phyloP scores from a whole-genome alignment of 371 early-diverging fungal species.

The Actinomortierella wolfii region DNA sequence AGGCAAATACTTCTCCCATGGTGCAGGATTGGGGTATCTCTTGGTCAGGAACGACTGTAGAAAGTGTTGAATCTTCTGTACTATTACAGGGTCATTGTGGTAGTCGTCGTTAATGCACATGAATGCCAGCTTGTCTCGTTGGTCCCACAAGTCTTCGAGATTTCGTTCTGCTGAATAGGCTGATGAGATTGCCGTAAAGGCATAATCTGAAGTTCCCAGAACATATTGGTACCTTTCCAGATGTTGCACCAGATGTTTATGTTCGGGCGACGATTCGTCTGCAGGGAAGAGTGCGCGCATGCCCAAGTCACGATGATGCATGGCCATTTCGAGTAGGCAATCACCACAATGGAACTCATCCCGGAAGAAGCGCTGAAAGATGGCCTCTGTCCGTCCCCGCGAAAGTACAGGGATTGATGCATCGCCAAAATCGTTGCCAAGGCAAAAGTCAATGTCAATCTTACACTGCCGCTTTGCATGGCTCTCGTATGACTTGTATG shows the following conservation, averaged over 20 bases:
- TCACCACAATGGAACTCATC: conserved; percentile 39
- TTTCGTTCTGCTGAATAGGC: conserved; percentile 4
- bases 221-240: conserved; percentile 27
- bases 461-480: conserved; percentile 8
- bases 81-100: conserved; percentile 4
- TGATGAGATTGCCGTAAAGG: conserved; percentile 19
- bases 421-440: conserved; percentile 17
- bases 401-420: not conserved
- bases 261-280: conserved; percentile 19
- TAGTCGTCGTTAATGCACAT: conserved; percentile 43
- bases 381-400: not conserved
- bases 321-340: conserved; percentile 35
- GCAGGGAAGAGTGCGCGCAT: conserved; percentile 28
- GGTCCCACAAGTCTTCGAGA: conserved; percentile 10
- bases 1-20: conserved; percentile 15
- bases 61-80: not conserved
- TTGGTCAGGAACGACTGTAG: conserved; percentile 18
- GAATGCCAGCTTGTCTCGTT: conserved; percentile 10
- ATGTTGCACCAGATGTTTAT: conserved; percentile 5
- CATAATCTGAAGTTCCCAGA: conserved; percentile 34
- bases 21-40: conserved; percentile 16
- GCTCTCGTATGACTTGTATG: not conserved
- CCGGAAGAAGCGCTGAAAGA: conserved; percentile 28
- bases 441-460: conserved; percentile 19
- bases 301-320: conserved; percentile 19